Conservation (phyloP, 345 rosid genomes). For the Camelina hispida region DNA sequence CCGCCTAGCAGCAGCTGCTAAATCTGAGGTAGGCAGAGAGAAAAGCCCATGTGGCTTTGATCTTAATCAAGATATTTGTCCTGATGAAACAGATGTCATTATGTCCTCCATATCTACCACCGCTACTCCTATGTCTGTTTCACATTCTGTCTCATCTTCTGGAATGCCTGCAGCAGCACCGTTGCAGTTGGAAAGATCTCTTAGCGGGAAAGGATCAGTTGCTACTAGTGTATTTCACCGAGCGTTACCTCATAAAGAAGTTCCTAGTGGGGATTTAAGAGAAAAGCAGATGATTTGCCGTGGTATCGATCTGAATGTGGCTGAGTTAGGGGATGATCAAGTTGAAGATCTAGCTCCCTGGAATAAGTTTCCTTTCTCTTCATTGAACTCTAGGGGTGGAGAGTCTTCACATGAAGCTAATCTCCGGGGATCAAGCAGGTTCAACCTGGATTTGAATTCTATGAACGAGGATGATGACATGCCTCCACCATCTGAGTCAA, state of each 20-base stretch:
- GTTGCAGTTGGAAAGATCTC: constrained; percentile 67
- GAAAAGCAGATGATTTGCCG: constrained; percentile 57
- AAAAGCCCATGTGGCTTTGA: constrained; percentile 72
- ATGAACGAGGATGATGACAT: constrained; percentile 69
- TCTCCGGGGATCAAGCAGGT: constrained; percentile 64
- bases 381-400: constrained; percentile 56
- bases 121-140: constrained; percentile 45
- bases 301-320: constrained; percentile 84
- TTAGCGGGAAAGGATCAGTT: constrained; percentile 79
- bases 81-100: constrained; percentile 72
- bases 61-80: constrained; percentile 79
- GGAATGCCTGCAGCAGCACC: constrained; percentile 71
- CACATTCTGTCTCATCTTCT: constrained; percentile 58
- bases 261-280: constrained; percentile 52
- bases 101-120: constrained; percentile 53
- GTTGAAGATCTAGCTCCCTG: constrained; percentile 50
- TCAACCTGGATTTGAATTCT: constrained; percentile 79
- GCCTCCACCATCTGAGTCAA: constrained; percentile 52
- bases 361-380: constrained; percentile 58
- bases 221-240: constrained; percentile 78
- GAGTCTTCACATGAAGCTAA: constrained; percentile 70
- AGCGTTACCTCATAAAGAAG: constrained; percentile 64
- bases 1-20: constrained; percentile 59
- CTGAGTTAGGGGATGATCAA: constrained; percentile 77
- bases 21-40: constrained; percentile 55